Base-by-base conservation (phyloP, 371 early-diverging fungal genomes). In the Mucor lusitanicus region DNA sequence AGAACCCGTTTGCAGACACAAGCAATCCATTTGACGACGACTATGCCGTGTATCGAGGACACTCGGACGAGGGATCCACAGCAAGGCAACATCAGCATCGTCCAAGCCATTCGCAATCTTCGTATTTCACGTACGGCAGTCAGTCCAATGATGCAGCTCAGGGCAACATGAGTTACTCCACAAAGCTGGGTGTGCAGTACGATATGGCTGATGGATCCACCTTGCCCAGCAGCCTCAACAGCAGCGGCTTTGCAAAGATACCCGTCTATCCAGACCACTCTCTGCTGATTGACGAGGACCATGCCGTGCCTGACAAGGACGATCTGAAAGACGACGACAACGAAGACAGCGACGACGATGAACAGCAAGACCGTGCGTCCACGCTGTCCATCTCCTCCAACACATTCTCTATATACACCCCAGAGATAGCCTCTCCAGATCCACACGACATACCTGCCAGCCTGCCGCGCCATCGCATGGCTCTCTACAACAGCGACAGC, bases 21-120 rank as follows among this genome's bases (percentile, higher is more conserved):
- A 72, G 71, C 1, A 72, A 82, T 37, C 83, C 83, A 6, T 83
- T 83, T 63, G 76, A 83, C 35, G 80, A 80, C 44, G 64, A 62
- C 0, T 64, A 72, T 60, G 69, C 63, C 3, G 64, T 68, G 21
- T 37, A 55, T 15, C 27, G 25, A 17, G 55, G 33, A 37, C 44
- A 32, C 8, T 23, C 27, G 32, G 65, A 69, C 11, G 46, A 35
- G 23, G 28, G 8, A n/a, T 8, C 60, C 1, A 15, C 59, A 3
- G 44, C 58, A 19, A 39, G 12, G 13, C 21, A 15, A 25, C 46
- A 25, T 46, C 66, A 53, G 12, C 79, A 77, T 30, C 63, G 61
- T 27, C 74, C 69, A n/a, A 76, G 66, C 17, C 70, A 74, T 32
- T 82, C 82, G 1, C 76, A 79, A 57, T 79, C 82, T 0, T 79